phyloP scores from a whole-genome alignment of 164 flowering plant genomes.

The Santalum album region DNA sequence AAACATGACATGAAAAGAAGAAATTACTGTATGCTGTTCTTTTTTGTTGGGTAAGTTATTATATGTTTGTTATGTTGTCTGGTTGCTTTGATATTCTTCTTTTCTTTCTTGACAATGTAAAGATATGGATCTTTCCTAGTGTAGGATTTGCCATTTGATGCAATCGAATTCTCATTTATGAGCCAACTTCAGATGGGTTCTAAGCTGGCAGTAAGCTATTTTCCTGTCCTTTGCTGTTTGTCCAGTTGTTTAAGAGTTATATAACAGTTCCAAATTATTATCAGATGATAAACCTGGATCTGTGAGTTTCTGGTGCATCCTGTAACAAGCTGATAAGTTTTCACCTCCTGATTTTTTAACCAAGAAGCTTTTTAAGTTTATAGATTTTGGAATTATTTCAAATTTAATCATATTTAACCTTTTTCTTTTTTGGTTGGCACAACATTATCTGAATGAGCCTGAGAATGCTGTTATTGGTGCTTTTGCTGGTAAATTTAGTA shows the following conservation, averaged over 20 bases:
- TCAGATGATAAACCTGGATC: too few species aligned
- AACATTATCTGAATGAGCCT: not conserved
- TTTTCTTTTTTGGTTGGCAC: not conserved
- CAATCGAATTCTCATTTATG: constrained; percentile 91
- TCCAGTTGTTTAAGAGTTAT: too few species aligned
- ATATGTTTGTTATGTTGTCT: not conserved
- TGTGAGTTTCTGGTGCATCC: too few species aligned
- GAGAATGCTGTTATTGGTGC: constrained; percentile 1
- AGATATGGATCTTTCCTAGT: constrained; percentile 89
- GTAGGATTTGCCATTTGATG: constrained; percentile 97
- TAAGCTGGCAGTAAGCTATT: constrained; percentile 65
- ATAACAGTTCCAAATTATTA: too few species aligned
- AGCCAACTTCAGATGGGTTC: constrained; percentile 93
- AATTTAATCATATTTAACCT: too few species aligned
- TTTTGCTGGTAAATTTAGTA: constrained; percentile 1
- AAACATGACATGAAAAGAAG: too few species aligned
- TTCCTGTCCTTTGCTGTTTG: not conserved
- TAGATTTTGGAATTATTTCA: not conserved
- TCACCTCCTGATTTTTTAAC: too few species aligned
- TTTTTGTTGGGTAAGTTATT: too few species aligned
- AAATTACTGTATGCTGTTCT: too few species aligned
- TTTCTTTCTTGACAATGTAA: constrained; percentile 22
- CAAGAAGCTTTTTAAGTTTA: too few species aligned
- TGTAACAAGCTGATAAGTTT: too few species aligned
- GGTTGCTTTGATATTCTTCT: not conserved